Percentiles rank a stretch among this genome's conserved stretches.
Evolutionary conservation across 148 eudicot genomes (phyloP).

Genomic region (Beta vulgaris): DNA sequence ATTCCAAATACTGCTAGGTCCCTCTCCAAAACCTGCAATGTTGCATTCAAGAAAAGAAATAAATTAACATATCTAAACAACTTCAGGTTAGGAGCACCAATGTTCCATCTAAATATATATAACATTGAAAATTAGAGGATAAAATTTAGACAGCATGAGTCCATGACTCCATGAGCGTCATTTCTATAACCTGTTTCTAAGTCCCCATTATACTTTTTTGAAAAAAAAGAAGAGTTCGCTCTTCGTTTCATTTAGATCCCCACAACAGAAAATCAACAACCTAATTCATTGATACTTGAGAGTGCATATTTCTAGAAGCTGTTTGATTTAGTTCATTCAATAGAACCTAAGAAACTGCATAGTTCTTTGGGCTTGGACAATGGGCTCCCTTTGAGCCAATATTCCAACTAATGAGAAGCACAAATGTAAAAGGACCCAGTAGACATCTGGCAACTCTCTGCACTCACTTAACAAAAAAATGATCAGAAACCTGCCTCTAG

Average conservation of each 20-base stretch:
- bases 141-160: no score
- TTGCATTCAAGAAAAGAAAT: conserved; percentile 13
- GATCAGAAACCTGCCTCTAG: not conserved
- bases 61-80: conserved; percentile 3
- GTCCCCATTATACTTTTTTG: not conserved
- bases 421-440: no score
- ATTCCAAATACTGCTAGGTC: conserved; percentile 96
- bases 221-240: no score
- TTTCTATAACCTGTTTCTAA: not conserved
- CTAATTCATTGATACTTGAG: not conserved
- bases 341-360: no score
- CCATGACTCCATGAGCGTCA: not conserved
- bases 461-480: not conserved
- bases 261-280: not conserved
- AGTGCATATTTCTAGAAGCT: not conserved
- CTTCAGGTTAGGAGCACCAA: not conserved
- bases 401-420: no score
- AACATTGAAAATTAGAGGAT: not conserved
- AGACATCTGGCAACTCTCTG: no score
- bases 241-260: not conserved
- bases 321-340: no score
- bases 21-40: conserved; percentile 77
- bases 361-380: no score
- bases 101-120: not conserved
- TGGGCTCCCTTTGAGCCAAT: no score